Evolutionary conservation across 1,284 basidiomycete genomes (phyloP), one percentile per base, ranked within the genome.

Genomic region (Ustilago tritici): DNA sequence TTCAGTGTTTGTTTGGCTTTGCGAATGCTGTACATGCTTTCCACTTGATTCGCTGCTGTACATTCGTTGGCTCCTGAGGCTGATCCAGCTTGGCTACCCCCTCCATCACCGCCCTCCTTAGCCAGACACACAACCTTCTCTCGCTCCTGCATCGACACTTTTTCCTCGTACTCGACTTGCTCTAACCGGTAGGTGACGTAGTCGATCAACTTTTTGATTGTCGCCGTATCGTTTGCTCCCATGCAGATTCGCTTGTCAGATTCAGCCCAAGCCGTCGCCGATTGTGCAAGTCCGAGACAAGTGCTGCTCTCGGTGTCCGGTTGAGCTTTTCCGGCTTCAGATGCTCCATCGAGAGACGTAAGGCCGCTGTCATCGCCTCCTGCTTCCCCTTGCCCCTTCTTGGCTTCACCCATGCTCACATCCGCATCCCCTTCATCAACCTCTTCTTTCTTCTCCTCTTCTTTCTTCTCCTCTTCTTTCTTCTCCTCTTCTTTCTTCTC

Each of bases 1-100:
- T 66, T 73, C 59, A 79, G 63, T 64, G 47, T 61, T 54, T 69
- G 63, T 56, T 76, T 79, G 61, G 76, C 71, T 40, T 78, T 78
- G 23, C 71, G 67, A 3, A 70, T 43, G 50, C 43, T 60, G 35
- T 70, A 68, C 71, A 70, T 68, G 61, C 67, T 76, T 19, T 75
- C 72, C 10, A 47, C 59, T 11, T 31, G 46, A 11, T 41, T 53
- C n/a, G 9, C 8, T 2, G 9, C 17, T 1, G 36, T 17, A 28
- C 23, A 28, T n/a, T 52, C 55, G 17, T 59, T 49, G 32, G 40
- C 56, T 8, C 28, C 36, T 23, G 41, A 23, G 17, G 10, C 36
- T 46, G 40, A 41, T 31, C 7, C 28, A 10, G 31, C 19, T 31
- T 17, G 23, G 36, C 55, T 56, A 23, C n/a, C 38, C 8, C 31